A percentile compares a stretch with the other conserved stretches of the same genome.
Conservation (phyloP, 768 basidiomycete genomes). For the Boletus rubescentipes region DNA sequence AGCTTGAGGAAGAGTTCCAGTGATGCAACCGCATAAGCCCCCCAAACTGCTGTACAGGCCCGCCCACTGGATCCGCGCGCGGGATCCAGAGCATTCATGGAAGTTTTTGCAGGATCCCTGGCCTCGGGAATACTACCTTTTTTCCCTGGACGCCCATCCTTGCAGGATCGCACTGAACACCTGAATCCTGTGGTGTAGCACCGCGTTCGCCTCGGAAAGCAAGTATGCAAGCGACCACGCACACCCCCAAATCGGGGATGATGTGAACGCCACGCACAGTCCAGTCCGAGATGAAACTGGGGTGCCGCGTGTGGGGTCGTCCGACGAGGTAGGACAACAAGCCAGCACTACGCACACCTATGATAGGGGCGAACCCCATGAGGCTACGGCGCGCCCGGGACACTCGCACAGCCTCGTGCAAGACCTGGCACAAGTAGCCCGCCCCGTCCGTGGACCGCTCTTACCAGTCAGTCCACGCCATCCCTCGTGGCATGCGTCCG, state of each 20-base stretch:
- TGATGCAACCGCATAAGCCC: not conserved
- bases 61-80: slow-evolving; percentile 8
- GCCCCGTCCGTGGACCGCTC: not conserved
- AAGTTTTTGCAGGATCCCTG: not conserved
- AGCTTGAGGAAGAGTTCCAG: not conserved
- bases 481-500: slow-evolving; percentile 1
- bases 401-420: slow-evolving; percentile 6
- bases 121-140: not conserved
- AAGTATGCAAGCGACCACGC: not conserved
- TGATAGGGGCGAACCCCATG: slow-evolving; percentile 15
- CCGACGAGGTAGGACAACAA: not conserved
- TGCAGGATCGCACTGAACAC: not conserved
- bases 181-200: slow-evolving; percentile 4
- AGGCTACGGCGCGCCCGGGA: slow-evolving; percentile 18
- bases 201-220: slow-evolving; percentile 22
- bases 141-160: not conserved
- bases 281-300: slow-evolving; percentile 1
- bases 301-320: slow-evolving; percentile 5
- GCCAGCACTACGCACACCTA: not conserved
- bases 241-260: slow-evolving; percentile 2
- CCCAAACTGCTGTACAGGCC: not conserved
- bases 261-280: slow-evolving; percentile 10
- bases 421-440: not conserved
- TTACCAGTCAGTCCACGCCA: not conserved
- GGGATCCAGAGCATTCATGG: not conserved